Base-by-base conservation (phyloP, 2,329 filamentous ascomycete genomes). In the Sporothrix brasiliensis region DNA sequence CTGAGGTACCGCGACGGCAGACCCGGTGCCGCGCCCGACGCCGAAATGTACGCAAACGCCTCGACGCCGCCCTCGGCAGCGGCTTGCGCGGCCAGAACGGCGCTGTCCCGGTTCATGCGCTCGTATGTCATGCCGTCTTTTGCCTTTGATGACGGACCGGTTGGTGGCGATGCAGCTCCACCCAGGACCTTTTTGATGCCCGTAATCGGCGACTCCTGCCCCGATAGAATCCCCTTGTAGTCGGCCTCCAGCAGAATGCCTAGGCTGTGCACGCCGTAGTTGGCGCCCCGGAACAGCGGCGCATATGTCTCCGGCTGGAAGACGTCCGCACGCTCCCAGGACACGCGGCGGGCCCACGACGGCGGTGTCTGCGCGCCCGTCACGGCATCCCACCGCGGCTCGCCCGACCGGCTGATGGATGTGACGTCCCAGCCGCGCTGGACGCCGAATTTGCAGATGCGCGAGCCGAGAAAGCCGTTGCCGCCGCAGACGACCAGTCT, bases 231-330 rank as follows among this genome's bases (percentile, higher is more conserved):
- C 75, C 91, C 92, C 81, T 99, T 99, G 87, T 99, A 99, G 83
- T 99, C 95, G 66, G 94, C 93, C 83, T 99, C 95, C 11, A 99
- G 87, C 21, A 99, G 86, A 76, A 99, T 97, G 11, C 95, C 95
- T 91, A 98, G 94, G 77, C 87, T 93, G 84, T 99, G 95, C 61
- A 99, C 91, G 34, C 98, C 94, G 70, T 89, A 94, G 79, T 93
- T 88, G 72, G 93, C 92, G 70, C 87, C 88, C 74, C 88, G 86
- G 73, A 99, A 87, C 63, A 94, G 87, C 0, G 90, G 83, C 10
- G 87, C 87, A 82, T 97, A 99, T 21, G 91, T 91, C 0, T 87
- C 83, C 0, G 95, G 94, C 72, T 91, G 88, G 73, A 99, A 87
- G 75, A 98, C 90, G 81, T 98, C 92, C 76, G 91, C 94, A 74